Evolutionary conservation across 164 flowering plant genomes (phyloP), one percentile per base, ranked within the genome.

Genomic region (Piper betle): DNA sequence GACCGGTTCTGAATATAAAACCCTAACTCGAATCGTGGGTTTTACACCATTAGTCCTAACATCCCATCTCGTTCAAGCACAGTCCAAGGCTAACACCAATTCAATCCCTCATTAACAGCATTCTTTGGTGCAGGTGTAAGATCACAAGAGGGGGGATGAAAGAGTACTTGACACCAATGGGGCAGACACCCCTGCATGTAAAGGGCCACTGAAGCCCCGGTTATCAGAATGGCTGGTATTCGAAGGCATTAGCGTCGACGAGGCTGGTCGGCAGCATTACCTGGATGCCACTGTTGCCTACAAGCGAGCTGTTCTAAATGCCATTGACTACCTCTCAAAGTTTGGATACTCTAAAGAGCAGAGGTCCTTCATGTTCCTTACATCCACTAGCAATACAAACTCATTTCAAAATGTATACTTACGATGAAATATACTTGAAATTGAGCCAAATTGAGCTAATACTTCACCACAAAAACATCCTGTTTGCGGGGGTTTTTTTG

Each of bases 171-270:
- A 93, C 97, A 50, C 97, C 97, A 48, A 90, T 93, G 99, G 97
- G 97, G 25, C 99, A 96, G 0, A 90, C 97, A 46, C 80, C 80
- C 19, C 91, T 93, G 48, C 96, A 90, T 63, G 97, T 93, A 19
- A 93, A 54, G 98, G 97, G 3, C 94, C 96, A 0, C 76, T 90
- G 2, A 96, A 93, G 67, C 98, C 97, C 52, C 80, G 94, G 69
- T 93, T 93, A 82, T 89, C 96, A 13, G 98, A 93, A 58, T 89
- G 98, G 98, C 59, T 93, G 70, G 97, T 93, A 13, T 93, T 93
- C 69, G 96, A 89, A 72, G 98, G 97, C 61, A 87, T 93, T 66
- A 93, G 94, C 60, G 98, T 93, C 41, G 97, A 93, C 69, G 98
- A 93, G 78, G 78, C 82, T 40, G 98, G 98, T 43, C 78, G 79